Conservation (phyloP, 2,329 filamentous ascomycete genomes). For the Colletotrichum tropicicola region DNA sequence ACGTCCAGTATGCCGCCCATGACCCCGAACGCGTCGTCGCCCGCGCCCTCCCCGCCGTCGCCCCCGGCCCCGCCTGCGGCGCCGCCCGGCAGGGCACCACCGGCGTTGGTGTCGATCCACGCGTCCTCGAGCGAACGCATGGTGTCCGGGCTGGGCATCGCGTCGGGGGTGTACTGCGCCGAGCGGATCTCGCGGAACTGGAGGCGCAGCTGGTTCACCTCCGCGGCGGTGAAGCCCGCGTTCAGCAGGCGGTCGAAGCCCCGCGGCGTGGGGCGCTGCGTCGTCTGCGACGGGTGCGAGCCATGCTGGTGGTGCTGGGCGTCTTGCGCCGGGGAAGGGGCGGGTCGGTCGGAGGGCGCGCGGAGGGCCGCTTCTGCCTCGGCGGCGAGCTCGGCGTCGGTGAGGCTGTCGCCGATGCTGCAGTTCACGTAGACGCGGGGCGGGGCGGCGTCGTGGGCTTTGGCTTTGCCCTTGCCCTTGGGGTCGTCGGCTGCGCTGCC, state of each 20-base stretch:
- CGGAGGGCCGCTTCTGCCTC: conserved; percentile 64
- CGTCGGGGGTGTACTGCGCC: conserved; percentile 84
- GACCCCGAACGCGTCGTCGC: conserved; percentile 52
- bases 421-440: conserved; percentile 87
- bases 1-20: conserved; percentile 76
- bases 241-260: conserved; percentile 89
- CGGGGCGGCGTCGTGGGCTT: conserved; percentile 56
- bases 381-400: conserved; percentile 71
- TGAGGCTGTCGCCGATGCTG: conserved; percentile 82
- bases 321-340: conserved; percentile 8
- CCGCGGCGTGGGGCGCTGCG: conserved; percentile 49
- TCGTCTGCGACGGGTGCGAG: not conserved
- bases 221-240: conserved; percentile 82
- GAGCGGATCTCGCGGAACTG: conserved; percentile 90
- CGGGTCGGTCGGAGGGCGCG: conserved; percentile 26
- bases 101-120: conserved; percentile 81
- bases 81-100: conserved; percentile 42
- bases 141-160: conserved; percentile 82
- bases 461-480: conserved; percentile 73
- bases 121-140: conserved; percentile 84
- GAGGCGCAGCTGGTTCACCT: conserved; percentile 84
- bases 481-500: conserved; percentile 21
- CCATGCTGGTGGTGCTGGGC: not conserved
- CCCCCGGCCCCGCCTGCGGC: conserved; percentile 35
- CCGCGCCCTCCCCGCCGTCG: conserved; percentile 53